Evolutionary conservation across 2,329 filamentous ascomycete genomes (phyloP).

Genomic region (Curvularia spicifera): DNA sequence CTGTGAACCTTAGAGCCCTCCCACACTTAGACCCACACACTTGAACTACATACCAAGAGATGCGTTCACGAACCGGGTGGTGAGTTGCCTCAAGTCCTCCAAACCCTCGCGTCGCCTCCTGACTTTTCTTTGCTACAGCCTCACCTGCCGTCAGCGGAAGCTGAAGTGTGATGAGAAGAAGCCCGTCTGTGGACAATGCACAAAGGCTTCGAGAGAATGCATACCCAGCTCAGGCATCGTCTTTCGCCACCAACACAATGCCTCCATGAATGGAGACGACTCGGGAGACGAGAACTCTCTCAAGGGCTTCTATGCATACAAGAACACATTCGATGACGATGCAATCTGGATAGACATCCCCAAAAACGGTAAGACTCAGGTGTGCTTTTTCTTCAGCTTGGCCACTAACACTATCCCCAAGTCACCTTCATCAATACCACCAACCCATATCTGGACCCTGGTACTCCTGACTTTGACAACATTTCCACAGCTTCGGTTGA

Average conservation of each 20-base stretch:
- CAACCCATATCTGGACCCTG: slow-evolving; percentile 64
- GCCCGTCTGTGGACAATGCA: slow-evolving; percentile 66
- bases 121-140: slow-evolving; percentile 27
- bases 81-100: slow-evolving; percentile 35
- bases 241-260: slow-evolving; percentile 73
- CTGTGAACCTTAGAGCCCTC: slow-evolving; percentile 21
- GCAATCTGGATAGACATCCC: slow-evolving; percentile 69
- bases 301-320: slow-evolving; percentile 69
- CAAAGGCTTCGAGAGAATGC: slow-evolving; percentile 66
- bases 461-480: slow-evolving; percentile 44
- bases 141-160: slow-evolving; percentile 66
- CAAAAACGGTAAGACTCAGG: slow-evolving; percentile 57
- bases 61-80: slow-evolving; percentile 52
- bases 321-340: slow-evolving; percentile 67
- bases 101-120: slow-evolving; percentile 11
- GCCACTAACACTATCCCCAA: slow-evolving; percentile 33
- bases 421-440: slow-evolving; percentile 68
- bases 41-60: slow-evolving; percentile 21
- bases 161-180: slow-evolving; percentile 70
- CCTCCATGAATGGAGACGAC: slow-evolving; percentile 66
- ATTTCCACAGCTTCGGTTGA: slow-evolving; percentile 43
- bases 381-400: slow-evolving; percentile 2
- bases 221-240: slow-evolving; percentile 67
- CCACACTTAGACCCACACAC: slow-evolving; percentile 24
- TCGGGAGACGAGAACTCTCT: slow-evolving; percentile 55